Conservation (phyloP, 257 asterid genomes). For the Verbascum thapsus region DNA sequence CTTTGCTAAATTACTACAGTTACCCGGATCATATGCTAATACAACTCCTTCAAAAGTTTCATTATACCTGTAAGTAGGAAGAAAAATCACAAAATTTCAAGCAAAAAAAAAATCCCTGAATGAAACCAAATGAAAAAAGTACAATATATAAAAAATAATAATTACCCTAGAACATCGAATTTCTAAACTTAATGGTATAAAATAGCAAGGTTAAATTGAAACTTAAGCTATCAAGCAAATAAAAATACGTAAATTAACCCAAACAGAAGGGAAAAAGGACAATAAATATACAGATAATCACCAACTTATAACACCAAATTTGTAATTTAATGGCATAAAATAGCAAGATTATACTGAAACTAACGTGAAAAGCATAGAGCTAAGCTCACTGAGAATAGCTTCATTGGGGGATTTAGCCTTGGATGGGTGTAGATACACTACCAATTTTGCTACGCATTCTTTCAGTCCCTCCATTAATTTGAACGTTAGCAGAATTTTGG, state of each 20-base stretch:
- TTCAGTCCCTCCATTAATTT: slow-evolving; percentile 65
- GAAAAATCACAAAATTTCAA: too few relatives aligned
- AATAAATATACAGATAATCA: background rate
- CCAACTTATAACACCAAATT: too few relatives aligned
- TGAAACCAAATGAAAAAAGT: too few relatives aligned
- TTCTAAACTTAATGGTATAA: too few relatives aligned
- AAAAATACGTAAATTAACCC: too few relatives aligned
- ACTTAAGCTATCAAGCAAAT: too few relatives aligned
- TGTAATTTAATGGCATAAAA: too few relatives aligned
- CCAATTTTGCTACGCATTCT: slow-evolving; percentile 52
- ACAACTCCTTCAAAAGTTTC: slow-evolving; percentile 60
- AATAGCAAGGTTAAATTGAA: too few relatives aligned
- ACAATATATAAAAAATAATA: too few relatives aligned
- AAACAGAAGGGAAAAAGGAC: background rate
- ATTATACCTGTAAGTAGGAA: slow-evolving; percentile 38
- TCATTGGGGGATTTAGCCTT: slow-evolving; percentile 47
- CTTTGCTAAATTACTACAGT: slow-evolving; percentile 46
- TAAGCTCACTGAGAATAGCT: slow-evolving; percentile 63
- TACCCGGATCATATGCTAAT: slow-evolving; percentile 49
- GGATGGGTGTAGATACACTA: slow-evolving; percentile 66
- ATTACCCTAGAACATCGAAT: too few relatives aligned
- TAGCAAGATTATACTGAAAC: background rate
- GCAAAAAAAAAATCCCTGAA: too few relatives aligned
- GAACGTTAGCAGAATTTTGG: slow-evolving; percentile 2
- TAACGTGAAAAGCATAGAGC: slow-evolving; percentile 76